These are phyloP conservation scores for Scopulariopsis brevicaulis DNA, from an alignment of 2,329 filamentous ascomycete species.

Conservation along the genomic window DNA sequence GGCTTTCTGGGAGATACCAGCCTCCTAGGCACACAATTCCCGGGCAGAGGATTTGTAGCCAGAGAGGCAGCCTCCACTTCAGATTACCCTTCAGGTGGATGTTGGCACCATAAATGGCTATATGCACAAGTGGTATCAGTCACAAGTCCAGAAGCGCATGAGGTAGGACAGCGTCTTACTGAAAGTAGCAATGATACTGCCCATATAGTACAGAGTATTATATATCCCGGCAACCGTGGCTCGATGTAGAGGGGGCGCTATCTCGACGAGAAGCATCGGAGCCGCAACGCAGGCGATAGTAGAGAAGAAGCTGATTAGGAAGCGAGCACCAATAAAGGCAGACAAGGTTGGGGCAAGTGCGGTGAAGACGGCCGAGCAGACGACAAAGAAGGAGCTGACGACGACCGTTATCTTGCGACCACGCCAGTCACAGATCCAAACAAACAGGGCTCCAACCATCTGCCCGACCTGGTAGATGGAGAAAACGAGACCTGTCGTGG, in stretches of 20 bases:
- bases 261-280: conserved; percentile 36
- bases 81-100: conserved; percentile 17
- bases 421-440: background rate
- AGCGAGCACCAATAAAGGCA: conserved; percentile 39
- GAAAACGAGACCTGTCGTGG: conserved; percentile 23
- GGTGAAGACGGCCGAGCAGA: conserved; percentile 40
- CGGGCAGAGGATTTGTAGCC: conserved; percentile 38
- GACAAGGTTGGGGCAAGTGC: conserved; percentile 36
- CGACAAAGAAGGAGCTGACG: conserved; percentile 35
- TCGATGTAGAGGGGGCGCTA: conserved; percentile 40
- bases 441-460: conserved; percentile 42
- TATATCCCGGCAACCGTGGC: conserved; percentile 40
- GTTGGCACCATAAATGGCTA: conserved; percentile 22
- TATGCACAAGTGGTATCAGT: conserved; percentile 22
- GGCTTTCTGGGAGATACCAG: conserved; percentile 33
- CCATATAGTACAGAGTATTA: conserved; percentile 38
- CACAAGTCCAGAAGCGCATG: background rate
- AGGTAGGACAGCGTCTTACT: conserved; percentile 6
- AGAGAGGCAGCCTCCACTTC: conserved; percentile 36
- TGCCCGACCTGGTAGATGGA: conserved; percentile 52
- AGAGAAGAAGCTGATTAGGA: conserved; percentile 38
- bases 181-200: conserved; percentile 41
- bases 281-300: conserved; percentile 36
- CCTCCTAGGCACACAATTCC: conserved; percentile 30
- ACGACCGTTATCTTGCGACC: conserved; percentile 26